Percentiles rank a stretch among this genome's conserved stretches.
Evolutionary conservation across 139 green algal species (phyloP).

Genomic region (Chlorella vulgaris): DNA sequence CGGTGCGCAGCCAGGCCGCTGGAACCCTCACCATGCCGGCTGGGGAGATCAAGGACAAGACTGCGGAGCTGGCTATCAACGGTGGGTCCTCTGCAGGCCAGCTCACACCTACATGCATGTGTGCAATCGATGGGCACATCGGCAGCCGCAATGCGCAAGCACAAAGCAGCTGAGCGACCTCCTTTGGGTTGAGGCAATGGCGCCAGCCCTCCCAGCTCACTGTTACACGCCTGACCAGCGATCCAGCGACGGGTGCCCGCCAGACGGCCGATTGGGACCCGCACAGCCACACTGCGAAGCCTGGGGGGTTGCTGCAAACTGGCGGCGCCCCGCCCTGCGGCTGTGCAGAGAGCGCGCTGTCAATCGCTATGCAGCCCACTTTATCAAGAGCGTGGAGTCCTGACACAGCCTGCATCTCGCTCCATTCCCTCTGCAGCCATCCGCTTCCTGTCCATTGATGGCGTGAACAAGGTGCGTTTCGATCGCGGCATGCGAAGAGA

Average conservation of each 20-base stretch:
- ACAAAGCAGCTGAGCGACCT: too few species aligned
- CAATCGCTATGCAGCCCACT: background rate
- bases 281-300: too few species aligned
- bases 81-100: slow-evolving; percentile 14
- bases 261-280: too few species aligned
- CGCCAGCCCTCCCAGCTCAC: too few species aligned
- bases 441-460: slow-evolving; percentile 76
- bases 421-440: slow-evolving; percentile 55
- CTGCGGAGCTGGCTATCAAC: slow-evolving; percentile 50
- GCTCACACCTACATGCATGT: too few species aligned
- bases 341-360: background rate
- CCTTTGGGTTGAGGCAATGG: too few species aligned
- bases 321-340: background rate
- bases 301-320: slow-evolving; percentile 23
- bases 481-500: background rate
- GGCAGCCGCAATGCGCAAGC: background rate
- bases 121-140: too few species aligned
- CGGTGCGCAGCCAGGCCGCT: slow-evolving; percentile 5
- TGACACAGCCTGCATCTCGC: background rate
- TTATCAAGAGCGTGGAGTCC: too few species aligned
- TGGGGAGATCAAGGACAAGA: slow-evolving; percentile 37
- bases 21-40: slow-evolving; percentile 1
- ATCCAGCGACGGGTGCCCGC: too few species aligned
- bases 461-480: slow-evolving; percentile 60
- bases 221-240: too few species aligned